phyloP scores from a whole-genome alignment of 2,329 filamentous ascomycete genomes.

The Dothidotthia symphoricarpi region DNA sequence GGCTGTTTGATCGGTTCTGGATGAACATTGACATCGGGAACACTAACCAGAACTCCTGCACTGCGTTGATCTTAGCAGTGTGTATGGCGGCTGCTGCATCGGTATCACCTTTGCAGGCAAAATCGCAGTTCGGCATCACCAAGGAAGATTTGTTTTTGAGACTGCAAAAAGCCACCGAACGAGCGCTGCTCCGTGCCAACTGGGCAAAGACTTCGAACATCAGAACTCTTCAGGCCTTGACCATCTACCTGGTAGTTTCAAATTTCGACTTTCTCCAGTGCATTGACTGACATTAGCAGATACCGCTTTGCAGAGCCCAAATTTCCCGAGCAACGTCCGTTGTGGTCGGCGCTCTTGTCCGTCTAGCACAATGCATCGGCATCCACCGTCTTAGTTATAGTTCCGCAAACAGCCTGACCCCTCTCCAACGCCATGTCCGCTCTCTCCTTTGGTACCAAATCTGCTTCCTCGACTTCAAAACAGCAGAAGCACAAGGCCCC shows the following conservation, averaged over 20 bases:
- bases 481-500: constrained; percentile 40
- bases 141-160: constrained; percentile 39
- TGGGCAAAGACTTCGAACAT: constrained; percentile 43
- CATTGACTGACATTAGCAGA: constrained; percentile 21
- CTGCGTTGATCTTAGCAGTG: constrained; percentile 38
- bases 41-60: constrained; percentile 39
- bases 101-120: constrained; percentile 40
- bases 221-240: constrained; percentile 38
- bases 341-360: constrained; percentile 40
- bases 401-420: constrained; percentile 36
- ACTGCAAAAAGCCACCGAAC: constrained; percentile 40
- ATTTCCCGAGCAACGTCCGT: constrained; percentile 41
- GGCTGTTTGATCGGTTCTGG: constrained; percentile 41
- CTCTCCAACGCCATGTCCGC: constrained; percentile 37
- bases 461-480: constrained; percentile 42
- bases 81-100: constrained; percentile 41
- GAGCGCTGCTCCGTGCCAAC: constrained; percentile 37
- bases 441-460: constrained; percentile 43
- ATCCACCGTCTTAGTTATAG: constrained; percentile 39
- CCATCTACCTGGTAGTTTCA: constrained; percentile 37
- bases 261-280: background rate
- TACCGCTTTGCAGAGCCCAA: constrained; percentile 40
- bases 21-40: constrained; percentile 38
- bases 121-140: constrained; percentile 40
- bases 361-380: constrained; percentile 41